These are phyloP conservation scores for Cichorium intybus DNA, from an alignment of 140 eudicot species.

Conservation along the genomic window DNA sequence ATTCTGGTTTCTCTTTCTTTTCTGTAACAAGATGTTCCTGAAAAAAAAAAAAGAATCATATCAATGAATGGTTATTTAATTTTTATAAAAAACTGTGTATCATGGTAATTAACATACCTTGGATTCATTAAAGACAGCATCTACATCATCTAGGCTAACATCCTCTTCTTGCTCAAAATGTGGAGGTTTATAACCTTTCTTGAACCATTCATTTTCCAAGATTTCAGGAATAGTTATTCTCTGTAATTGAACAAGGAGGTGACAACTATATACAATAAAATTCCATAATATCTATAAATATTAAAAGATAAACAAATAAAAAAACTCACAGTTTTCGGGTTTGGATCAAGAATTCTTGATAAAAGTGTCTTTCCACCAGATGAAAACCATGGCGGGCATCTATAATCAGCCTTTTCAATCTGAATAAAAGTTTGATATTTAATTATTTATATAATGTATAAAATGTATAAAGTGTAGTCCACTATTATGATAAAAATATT, in stretches of 20 bases:
- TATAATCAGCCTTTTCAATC: conserved; percentile 70
- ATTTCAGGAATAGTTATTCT: conserved; percentile 75
- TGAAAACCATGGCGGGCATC: conserved; percentile 82
- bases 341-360: conserved; percentile 71
- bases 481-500: not conserved
- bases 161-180: conserved; percentile 68
- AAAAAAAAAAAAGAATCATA: not conserved
- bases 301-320: not conserved
- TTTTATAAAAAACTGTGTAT: too few relatives aligned
- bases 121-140: conserved; percentile 77
- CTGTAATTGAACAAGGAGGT: conserved; percentile 33
- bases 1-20: conserved; percentile 87
- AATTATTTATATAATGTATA: not conserved
- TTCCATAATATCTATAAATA: not conserved
- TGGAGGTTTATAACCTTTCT: conserved; percentile 73
- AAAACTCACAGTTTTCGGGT: conserved; percentile 71
- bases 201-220: conserved; percentile 80
- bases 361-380: conserved; percentile 56
- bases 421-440: conserved; percentile 27
- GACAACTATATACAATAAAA: not conserved
- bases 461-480: not conserved
- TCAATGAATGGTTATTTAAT: too few relatives aligned
- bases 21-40: conserved; percentile 90
- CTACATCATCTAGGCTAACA: conserved; percentile 84
- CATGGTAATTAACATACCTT: conserved; percentile 56